These are phyloP conservation scores for Verticillium nubilum DNA, from an alignment of 2,329 filamentous ascomycete genomes.

Conservation along the genomic window DNA sequence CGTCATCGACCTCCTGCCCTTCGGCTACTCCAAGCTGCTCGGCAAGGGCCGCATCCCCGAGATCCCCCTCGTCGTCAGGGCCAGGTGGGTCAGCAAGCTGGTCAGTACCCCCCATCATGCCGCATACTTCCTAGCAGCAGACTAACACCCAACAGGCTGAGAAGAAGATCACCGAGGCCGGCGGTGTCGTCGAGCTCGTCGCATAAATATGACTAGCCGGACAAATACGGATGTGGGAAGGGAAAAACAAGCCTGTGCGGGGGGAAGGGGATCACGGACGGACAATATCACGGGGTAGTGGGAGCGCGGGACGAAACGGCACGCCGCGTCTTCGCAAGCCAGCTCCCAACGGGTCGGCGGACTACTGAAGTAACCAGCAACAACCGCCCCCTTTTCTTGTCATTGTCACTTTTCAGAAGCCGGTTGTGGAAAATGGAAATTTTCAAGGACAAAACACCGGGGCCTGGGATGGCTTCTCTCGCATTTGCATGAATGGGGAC, in stretches of 20 bases:
- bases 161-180: slow-evolving; percentile 98
- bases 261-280: background rate
- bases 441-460: slow-evolving; percentile 9
- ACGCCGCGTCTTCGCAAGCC: background rate
- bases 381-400: background rate
- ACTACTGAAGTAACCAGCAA: slow-evolving; percentile 6
- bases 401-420: slow-evolving; percentile 7
- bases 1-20: slow-evolving; percentile 93
- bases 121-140: too few species aligned
- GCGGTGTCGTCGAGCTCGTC: slow-evolving; percentile 92
- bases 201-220: slow-evolving; percentile 48
- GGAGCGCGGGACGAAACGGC: background rate
- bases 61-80: slow-evolving; percentile 89
- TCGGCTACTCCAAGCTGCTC: slow-evolving; percentile 98
- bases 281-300: slow-evolving; percentile 1
- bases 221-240: background rate
- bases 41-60: slow-evolving; percentile 96
- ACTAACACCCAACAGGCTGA: slow-evolving; percentile 51
- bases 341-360: slow-evolving; percentile 2
- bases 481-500: slow-evolving; percentile 13
- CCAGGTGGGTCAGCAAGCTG: slow-evolving; percentile 90
- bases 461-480: slow-evolving; percentile 10
- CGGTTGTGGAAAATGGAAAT: slow-evolving; percentile 6
- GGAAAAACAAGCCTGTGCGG: slow-evolving; percentile 1
- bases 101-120: background rate